Evolutionary conservation across 352 stramenopile species (phyloP).

Genomic region (Phytophthora kernoviae): DNA sequence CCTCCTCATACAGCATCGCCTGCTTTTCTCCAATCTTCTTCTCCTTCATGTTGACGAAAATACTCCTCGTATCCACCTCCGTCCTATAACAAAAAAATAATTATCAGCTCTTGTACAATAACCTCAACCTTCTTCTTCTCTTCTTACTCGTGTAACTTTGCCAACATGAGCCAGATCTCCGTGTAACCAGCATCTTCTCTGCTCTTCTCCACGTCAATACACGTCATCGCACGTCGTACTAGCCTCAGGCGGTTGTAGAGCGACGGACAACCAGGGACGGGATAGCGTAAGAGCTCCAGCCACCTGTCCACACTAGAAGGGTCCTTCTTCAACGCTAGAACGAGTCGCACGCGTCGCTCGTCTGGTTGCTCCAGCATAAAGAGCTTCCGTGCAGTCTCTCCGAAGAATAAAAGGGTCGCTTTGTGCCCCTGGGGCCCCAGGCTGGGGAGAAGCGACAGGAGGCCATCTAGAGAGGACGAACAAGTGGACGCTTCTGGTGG

Average conservation of each 20-base stretch:
- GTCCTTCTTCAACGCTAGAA: constrained; percentile 55
- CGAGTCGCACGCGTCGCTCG: constrained; percentile 40
- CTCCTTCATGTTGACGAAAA: constrained; percentile 66
- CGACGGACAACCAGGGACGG: constrained; percentile 45
- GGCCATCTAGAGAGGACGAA: constrained; percentile 6
- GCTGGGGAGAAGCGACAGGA: constrained; percentile 22
- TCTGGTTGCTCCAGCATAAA: constrained; percentile 65
- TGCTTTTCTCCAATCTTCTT: constrained; percentile 55
- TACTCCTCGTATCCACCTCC: constrained; percentile 50
- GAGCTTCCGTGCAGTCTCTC: constrained; percentile 61
- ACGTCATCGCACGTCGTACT: constrained; percentile 45
- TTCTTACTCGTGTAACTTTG: constrained; percentile 54
- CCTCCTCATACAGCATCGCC: constrained; percentile 62
- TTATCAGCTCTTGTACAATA: too few relatives aligned
- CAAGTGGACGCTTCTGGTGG: constrained; percentile 12
- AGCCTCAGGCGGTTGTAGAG: constrained; percentile 50
- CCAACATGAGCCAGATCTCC: constrained; percentile 68
- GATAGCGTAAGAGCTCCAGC: constrained; percentile 59
- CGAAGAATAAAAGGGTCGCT: constrained; percentile 48
- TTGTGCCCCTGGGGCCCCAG: constrained; percentile 14
- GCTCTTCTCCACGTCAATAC: constrained; percentile 38
- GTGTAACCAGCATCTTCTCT: constrained; percentile 45
- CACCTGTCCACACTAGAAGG: constrained; percentile 49
- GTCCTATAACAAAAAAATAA: constrained; percentile 26
- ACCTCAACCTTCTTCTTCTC: not conserved